Base-by-base conservation (phyloP, 2,329 filamentous ascomycete genomes). In the Raffaelea albimanens region DNA sequence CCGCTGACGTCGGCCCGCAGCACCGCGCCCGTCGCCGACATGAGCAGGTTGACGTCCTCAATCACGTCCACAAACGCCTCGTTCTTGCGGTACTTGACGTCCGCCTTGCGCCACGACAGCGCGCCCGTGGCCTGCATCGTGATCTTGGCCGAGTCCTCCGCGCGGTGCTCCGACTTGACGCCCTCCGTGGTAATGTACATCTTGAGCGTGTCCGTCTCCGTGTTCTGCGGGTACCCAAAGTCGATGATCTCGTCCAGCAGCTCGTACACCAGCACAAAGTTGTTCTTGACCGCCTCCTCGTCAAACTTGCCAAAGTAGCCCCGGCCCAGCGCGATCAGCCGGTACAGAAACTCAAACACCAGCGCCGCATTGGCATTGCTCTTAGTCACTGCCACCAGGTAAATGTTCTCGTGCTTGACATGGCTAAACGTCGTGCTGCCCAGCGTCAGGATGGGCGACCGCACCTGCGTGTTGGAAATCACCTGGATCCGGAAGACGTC, bases 161-260 rank as follows among this genome's bases (percentile, higher is more conserved):
- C 84, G 56, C 78, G 82, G 56, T 82, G 73, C 64, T 89, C 89
- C 29, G 89, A 94, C 67, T 96, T 96, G 68, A 98, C 91, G 50
- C 93, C 93, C 70, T 98, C 93, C 33, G 93, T 98, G 40, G 94
- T 98, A 61, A 98, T 98, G 74, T 98, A 98, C 91, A 97, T 97
- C 70, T 98, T 98, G 58, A 98, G 74, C 16, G 93, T 97, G 65
- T 98, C 93, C 46, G 91, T 95, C 69, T 98, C 93, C 53, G 93
- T 98, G 66, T 97, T 97, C 66, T 98, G 93, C 31, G 93, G 93
- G 64, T 98, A 98, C 53, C 93, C 93, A 67, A 98, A 98, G 68
- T 98, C 93, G 63, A 98, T 82, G 61, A 98, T 96, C 70, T 98
- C 93, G 66, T 98, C 93, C 48, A 98, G 71, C 49, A 98, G 77